Evolutionary conservation across 2,329 filamentous ascomycete species (phyloP).

Genomic region (Madurella mycetomatis): DNA sequence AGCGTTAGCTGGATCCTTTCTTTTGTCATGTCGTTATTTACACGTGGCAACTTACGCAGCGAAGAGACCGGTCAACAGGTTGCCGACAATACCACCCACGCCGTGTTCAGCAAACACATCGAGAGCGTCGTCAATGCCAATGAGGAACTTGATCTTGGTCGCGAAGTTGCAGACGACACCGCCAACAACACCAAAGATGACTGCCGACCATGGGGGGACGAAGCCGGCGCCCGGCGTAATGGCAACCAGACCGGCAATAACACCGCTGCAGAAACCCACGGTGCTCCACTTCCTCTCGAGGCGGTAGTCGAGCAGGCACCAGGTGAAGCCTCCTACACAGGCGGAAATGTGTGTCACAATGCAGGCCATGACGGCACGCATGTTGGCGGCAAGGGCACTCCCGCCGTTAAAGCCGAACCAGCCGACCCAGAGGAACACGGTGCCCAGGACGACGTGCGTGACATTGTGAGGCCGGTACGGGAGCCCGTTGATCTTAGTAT

Average conservation of each 20-base stretch:
- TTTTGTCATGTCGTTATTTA: not conserved
- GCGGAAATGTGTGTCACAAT: constrained; percentile 86
- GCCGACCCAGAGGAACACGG: constrained; percentile 68
- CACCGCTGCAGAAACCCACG: constrained; percentile 88
- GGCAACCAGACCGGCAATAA: constrained; percentile 80
- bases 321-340: constrained; percentile 73
- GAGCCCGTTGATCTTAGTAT: constrained; percentile 56
- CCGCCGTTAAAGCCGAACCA: constrained; percentile 98
- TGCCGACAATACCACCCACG: constrained; percentile 75
- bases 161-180: constrained; percentile 75
- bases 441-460: constrained; percentile 68
- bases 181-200: constrained; percentile 55
- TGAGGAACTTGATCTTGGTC: constrained; percentile 72
- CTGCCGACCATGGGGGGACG: constrained; percentile 61
- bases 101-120: constrained; percentile 90
- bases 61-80: constrained; percentile 73
- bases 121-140: constrained; percentile 80
- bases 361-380: constrained; percentile 85
- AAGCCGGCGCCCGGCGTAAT: constrained; percentile 82
- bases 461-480: constrained; percentile 70
- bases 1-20: constrained; percentile 11
- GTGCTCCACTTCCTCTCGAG: constrained; percentile 93
- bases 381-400: constrained; percentile 72
- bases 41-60: constrained; percentile 51
- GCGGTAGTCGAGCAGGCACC: constrained; percentile 82